Evolutionary conservation across 164 flowering plant genomes (phyloP).

Genomic region (Vitis rotundifolia): DNA sequence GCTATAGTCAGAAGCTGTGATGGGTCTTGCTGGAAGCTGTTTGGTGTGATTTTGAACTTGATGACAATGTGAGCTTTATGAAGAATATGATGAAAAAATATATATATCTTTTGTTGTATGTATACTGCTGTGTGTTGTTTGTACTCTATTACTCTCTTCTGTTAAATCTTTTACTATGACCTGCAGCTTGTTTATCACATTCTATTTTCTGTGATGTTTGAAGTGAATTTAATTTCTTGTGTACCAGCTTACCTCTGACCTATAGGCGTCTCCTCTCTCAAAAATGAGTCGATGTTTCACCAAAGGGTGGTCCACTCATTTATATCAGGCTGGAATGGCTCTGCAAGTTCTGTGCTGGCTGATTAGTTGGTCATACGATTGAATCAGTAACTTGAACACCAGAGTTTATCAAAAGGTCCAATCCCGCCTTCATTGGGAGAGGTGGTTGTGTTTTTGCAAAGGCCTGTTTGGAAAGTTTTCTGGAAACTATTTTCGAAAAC

Average conservation of each 20-base stretch:
- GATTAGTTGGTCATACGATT: too few species aligned
- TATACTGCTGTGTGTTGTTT: slow-evolving; percentile 4
- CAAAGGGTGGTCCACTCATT: too few species aligned
- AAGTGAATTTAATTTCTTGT: not conserved
- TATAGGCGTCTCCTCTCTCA: not conserved
- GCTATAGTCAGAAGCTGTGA: slow-evolving; percentile 33
- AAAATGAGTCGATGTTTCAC: too few species aligned
- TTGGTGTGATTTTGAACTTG: slow-evolving; percentile 12
- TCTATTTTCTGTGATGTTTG: not conserved
- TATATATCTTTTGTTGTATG: not conserved
- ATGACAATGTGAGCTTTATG: slow-evolving; percentile 3
- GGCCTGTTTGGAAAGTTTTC: too few species aligned
- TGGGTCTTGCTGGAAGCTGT: slow-evolving; percentile 22
- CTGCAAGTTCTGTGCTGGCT: too few species aligned
- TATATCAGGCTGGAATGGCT: too few species aligned
- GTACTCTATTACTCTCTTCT: not conserved
- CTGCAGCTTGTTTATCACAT: not conserved
- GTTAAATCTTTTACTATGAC: slow-evolving; percentile 1
- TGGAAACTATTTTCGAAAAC: too few species aligned
- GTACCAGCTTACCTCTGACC: not conserved
- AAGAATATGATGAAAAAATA: not conserved
- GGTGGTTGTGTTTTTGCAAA: too few species aligned
- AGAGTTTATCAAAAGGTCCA: too few species aligned
- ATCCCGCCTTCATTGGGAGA: too few species aligned
- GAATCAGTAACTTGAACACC: too few species aligned